phyloP scores from a whole-genome alignment of 1,284 basidiomycete species.

The Neonothopanus nambi region DNA sequence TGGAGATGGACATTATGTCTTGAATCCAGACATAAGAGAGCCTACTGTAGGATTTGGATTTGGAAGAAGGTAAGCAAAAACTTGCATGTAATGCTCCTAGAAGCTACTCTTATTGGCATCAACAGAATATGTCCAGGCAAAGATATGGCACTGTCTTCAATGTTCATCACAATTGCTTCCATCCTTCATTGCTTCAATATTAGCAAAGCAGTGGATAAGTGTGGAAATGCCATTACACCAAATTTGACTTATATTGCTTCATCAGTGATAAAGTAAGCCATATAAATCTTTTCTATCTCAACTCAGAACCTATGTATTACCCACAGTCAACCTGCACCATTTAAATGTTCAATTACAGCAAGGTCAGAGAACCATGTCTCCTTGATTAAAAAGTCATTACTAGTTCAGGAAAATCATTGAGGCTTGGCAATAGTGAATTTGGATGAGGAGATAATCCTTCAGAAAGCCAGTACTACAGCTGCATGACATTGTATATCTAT shows the following conservation, averaged over 20 bases:
- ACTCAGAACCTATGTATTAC: no score
- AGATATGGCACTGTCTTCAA: conserved; percentile 1
- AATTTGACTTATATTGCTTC: conserved; percentile 9
- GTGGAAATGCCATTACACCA: conserved; percentile 1
- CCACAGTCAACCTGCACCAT: background rate
- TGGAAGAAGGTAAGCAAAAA: no score
- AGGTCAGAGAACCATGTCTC: conserved; percentile 2
- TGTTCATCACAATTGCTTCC: background rate
- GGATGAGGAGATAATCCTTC: no score
- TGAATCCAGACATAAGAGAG: no score
- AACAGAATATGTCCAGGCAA: conserved; percentile 7
- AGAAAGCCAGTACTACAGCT: no score
- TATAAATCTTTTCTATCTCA: no score
- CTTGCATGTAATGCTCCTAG: background rate
- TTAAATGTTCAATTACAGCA: conserved; percentile 5
- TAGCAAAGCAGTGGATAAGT: background rate
- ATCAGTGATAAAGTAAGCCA: conserved; percentile 1
- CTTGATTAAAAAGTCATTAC: no score
- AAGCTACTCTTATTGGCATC: background rate
- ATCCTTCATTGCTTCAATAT: background rate
- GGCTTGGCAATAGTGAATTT: no score
- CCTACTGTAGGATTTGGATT: no score
- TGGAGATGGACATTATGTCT: no score
- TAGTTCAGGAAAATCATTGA: no score
- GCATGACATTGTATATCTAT: no score